phyloP scores from a whole-genome alignment of 2,329 filamentous ascomycete species.

The Domatiomyces globalis region DNA sequence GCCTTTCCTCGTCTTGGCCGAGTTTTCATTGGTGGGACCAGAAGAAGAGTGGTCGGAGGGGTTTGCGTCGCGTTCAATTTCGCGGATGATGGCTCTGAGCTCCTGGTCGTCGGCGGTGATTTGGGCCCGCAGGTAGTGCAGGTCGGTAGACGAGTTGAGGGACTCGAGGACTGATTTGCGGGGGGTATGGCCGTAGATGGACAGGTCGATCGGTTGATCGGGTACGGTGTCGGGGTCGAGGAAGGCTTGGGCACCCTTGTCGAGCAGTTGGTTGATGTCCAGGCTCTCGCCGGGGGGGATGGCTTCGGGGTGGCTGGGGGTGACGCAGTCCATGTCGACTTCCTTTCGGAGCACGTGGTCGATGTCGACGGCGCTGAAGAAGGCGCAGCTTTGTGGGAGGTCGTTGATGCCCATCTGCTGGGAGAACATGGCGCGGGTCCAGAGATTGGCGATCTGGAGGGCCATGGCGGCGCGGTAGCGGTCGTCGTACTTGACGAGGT shows the following conservation, averaged over 20 bases:
- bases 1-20: constrained; percentile 7
- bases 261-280: constrained; percentile 65
- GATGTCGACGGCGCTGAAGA: constrained; percentile 89
- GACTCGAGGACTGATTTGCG: constrained; percentile 67
- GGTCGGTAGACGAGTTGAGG: constrained; percentile 39
- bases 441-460: constrained; percentile 82
- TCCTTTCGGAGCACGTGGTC: constrained; percentile 94
- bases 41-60: background rate
- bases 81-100: constrained; percentile 55
- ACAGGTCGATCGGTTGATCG: constrained; percentile 35
- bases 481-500: constrained; percentile 72
- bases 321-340: constrained; percentile 94
- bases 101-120: constrained; percentile 63
- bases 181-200: constrained; percentile 52
- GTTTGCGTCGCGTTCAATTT: constrained; percentile 31
- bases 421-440: constrained; percentile 94
- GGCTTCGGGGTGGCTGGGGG: constrained; percentile 63
- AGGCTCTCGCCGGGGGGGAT: constrained; percentile 79
- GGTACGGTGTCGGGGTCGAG: constrained; percentile 55
- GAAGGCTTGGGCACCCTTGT: constrained; percentile 52
- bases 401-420: constrained; percentile 95
- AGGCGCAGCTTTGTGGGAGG: constrained; percentile 83
- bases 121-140: constrained; percentile 67
- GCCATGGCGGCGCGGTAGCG: constrained; percentile 85
- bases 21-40: background rate